Percentiles rank a stretch among this genome's conserved stretches.
Conservation (phyloP, 305 asterid species). For the Solanum hybrid region DNA sequence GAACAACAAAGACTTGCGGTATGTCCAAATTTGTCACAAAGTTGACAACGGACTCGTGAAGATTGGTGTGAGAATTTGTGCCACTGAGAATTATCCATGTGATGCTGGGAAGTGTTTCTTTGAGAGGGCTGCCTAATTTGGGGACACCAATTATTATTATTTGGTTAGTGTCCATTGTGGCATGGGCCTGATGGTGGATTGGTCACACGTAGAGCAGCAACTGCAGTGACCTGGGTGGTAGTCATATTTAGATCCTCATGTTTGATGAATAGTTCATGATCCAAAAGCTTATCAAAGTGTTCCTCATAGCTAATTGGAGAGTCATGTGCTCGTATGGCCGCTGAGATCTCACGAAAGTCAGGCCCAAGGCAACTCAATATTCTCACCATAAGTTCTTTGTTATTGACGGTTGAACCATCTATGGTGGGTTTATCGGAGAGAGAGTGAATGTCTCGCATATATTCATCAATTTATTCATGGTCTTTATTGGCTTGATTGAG, state of each 20-base stretch:
- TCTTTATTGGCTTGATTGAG: background rate
- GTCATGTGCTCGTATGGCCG: background rate
- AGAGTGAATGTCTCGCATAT: background rate
- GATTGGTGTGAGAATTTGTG: too few relatives aligned
- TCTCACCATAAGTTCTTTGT: background rate
- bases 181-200: background rate
- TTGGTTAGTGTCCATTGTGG: accelerated
- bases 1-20: too few relatives aligned
- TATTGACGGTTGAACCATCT: background rate
- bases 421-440: background rate
- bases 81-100: background rate
- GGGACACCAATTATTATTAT: background rate
- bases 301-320: background rate
- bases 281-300: background rate
- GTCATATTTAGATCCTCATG: background rate
- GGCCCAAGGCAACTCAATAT: too few relatives aligned
- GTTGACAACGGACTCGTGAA: too few relatives aligned
- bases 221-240: background rate
- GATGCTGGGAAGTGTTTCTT: background rate
- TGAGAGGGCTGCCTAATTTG: background rate
- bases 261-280: background rate
- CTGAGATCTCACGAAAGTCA: too few relatives aligned
- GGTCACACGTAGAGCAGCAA: background rate
- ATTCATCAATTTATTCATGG: background rate
- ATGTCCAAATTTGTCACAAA: too few relatives aligned